Base-by-base conservation (phyloP, 2,329 filamentous ascomycete genomes). In the Monilinia fructigena region DNA sequence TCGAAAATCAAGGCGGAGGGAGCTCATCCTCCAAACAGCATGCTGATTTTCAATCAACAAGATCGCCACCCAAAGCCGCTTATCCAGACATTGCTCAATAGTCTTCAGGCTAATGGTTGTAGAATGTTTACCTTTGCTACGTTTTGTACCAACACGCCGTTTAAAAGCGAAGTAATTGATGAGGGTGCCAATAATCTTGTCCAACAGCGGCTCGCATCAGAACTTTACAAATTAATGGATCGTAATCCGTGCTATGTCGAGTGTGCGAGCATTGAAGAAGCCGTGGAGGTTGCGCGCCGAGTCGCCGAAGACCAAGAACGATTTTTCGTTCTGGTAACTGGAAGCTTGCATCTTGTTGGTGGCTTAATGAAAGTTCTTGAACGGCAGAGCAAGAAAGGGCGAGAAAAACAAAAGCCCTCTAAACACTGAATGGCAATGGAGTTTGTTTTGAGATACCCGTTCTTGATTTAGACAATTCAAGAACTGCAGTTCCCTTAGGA, bases 41-140 rank as follows among this genome's bases (percentile, higher is more conserved):
- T 89, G 66, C 80, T 98, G 55, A 83, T 98, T 58, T 98, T 98
- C 82, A 97, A 97, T 77, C 94, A 97, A 77, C 92, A 97, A 75
- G 92, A 92, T 12, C 86, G 93, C 42, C 88, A 97, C 74, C 90
- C 91, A 6, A 79, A 81, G 4, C 80, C 84, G 20, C 82, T 96
- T 1, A 61, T 61, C 18, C 35, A 20, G 53, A 12, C 18, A 35
- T n/a, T 42, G 48, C 58, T 26, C 7, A 3, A n/a, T 26, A 16
- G 8, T 14, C 6, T 58, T 4, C 12, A 26, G 23, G 16, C 20
- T 11, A 16, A 73, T 73, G 54, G 74, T 52, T 42, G 76, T 48
- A 77, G 82, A 66, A 23, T 80, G 0, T 96, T 97, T 76, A 84
- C 85, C 2, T 84, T 90, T 68, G 92, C 88, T 14, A 81, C 96